phyloP scores from a whole-genome alignment of 805 yeast species.

The Nakazawaea wyomingensis region DNA sequence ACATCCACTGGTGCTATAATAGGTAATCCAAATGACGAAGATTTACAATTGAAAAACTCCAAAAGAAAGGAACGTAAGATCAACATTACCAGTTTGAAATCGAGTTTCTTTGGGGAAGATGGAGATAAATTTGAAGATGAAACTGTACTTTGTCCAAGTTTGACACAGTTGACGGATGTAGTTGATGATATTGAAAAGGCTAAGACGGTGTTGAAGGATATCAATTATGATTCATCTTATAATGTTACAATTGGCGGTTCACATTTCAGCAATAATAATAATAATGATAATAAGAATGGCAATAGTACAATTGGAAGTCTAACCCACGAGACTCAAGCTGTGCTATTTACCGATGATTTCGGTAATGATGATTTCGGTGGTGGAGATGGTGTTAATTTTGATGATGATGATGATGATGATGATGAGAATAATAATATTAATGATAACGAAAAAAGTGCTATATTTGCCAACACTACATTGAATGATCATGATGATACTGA shows the following conservation, averaged over 20 bases:
- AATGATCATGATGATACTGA: slow-evolving; percentile 16
- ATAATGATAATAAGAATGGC: neutral
- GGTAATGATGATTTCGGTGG: slow-evolving; percentile 17
- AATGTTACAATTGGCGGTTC: slow-evolving; percentile 8
- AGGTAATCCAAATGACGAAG: slow-evolving; percentile 19
- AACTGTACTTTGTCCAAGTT: slow-evolving; percentile 57
- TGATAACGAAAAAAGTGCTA: slow-evolving; percentile 12
- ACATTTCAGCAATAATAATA: neutral
- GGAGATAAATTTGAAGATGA: slow-evolving; percentile 23
- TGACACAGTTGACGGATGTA: slow-evolving; percentile 50
- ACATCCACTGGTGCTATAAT: slow-evolving; percentile 35
- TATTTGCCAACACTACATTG: slow-evolving; percentile 7
- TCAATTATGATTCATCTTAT: slow-evolving; percentile 26
- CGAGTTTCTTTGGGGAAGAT: neutral
- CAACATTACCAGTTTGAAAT: slow-evolving; percentile 7
- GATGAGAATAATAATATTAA: slow-evolving; percentile 18
- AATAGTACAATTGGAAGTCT: slow-evolving; percentile 11
- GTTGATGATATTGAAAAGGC: slow-evolving; percentile 52
- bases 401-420: slow-evolving; percentile 15
- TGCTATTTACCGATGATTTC: slow-evolving; percentile 3
- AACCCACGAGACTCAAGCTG: slow-evolving; percentile 7
- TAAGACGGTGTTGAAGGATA: slow-evolving; percentile 36
- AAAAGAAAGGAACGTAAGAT: slow-evolving; percentile 4
- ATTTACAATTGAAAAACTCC: neutral
- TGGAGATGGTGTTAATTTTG: slow-evolving; percentile 15